phyloP scores from a whole-genome alignment of 2,329 filamentous ascomycete species.

The Myrmaecium sp. region DNA sequence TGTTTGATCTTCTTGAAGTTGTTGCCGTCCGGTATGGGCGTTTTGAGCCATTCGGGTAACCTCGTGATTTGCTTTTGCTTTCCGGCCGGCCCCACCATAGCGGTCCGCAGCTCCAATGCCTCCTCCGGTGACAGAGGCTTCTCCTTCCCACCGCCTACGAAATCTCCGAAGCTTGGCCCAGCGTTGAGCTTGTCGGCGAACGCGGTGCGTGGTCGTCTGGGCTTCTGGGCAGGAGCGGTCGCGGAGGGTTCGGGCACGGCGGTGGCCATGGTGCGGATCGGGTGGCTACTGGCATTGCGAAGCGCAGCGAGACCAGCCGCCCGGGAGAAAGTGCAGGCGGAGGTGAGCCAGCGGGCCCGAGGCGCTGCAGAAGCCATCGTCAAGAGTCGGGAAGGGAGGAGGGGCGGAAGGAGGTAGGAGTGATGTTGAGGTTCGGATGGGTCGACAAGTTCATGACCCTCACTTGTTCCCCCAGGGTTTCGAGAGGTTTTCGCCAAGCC shows the following conservation, averaged over 20 bases:
- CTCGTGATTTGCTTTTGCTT: conserved; percentile 52
- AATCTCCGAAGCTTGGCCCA: conserved; percentile 48
- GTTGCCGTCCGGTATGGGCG: conserved; percentile 67
- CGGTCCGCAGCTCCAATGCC: conserved; percentile 43
- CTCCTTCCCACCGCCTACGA: conserved; percentile 31
- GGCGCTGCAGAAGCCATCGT: too few relatives aligned
- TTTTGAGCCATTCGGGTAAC: conserved; percentile 89
- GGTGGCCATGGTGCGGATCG: conserved; percentile 18
- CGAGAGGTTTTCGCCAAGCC: too few relatives aligned
- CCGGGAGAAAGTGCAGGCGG: too few relatives aligned
- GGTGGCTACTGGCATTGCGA: too few relatives aligned
- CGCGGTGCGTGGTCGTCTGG: conserved; percentile 28
- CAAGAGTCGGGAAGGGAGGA: too few relatives aligned
- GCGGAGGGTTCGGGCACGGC: conserved; percentile 10
- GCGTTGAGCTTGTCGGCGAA: conserved; percentile 48
- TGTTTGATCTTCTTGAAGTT: conserved; percentile 94
- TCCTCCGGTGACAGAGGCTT: conserved; percentile 29
- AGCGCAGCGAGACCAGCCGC: too few relatives aligned
- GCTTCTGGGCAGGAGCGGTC: conserved; percentile 10
- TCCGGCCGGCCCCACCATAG: conserved; percentile 42
- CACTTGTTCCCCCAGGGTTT: too few relatives aligned
- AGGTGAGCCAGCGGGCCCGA: too few relatives aligned
- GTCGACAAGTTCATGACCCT: too few relatives aligned
- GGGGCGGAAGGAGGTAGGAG: too few relatives aligned
- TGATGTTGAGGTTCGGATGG: too few relatives aligned